Evolutionary conservation across 768 basidiomycete genomes (phyloP).

Genomic region (Lepiota venenata): DNA sequence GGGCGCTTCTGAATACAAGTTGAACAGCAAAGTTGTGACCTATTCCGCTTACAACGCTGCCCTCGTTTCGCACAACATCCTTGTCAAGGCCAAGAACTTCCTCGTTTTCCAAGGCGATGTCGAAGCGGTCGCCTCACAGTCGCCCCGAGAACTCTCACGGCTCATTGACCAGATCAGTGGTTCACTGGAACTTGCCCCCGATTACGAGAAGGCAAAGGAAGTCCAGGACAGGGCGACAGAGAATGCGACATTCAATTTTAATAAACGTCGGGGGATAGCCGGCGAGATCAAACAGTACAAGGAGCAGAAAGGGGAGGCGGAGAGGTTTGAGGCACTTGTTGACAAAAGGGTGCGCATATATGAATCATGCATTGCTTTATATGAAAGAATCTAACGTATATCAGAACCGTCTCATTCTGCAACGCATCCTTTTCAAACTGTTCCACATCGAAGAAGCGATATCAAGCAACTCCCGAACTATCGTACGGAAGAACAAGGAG

Average conservation of each 20-base stretch:
- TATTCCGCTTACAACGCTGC: slow-evolving; percentile 88
- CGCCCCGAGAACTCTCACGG: slow-evolving; percentile 81
- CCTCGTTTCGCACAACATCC: slow-evolving; percentile 86
- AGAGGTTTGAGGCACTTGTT: slow-evolving; percentile 76
- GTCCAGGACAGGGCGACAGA: slow-evolving; percentile 90
- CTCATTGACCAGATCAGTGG: slow-evolving; percentile 97
- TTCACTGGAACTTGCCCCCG: slow-evolving; percentile 82
- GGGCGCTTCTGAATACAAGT: slow-evolving; percentile 87
- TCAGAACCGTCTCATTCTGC: slow-evolving; percentile 80
- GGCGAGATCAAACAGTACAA: slow-evolving; percentile 97
- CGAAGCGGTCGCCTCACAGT: slow-evolving; percentile 95
- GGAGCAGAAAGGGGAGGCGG: slow-evolving; percentile 93
- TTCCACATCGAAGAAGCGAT: slow-evolving; percentile 88
- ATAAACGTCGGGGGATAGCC: slow-evolving; percentile 88
- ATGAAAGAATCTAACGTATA: slow-evolving; percentile 1
- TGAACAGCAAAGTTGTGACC: slow-evolving; percentile 78
- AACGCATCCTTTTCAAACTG: slow-evolving; percentile 81
- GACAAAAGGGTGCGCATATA: slow-evolving; percentile 59
- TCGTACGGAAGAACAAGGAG: slow-evolving; percentile 71
- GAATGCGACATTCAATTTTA: slow-evolving; percentile 92
- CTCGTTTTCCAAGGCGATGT: slow-evolving; percentile 99
- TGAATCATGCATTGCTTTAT: neutral
- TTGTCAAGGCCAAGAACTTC: slow-evolving; percentile 99
- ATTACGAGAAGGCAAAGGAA: slow-evolving; percentile 88
- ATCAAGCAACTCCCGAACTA: slow-evolving; percentile 62